Evolutionary conservation across 2,329 filamentous ascomycete species (phyloP).

Genomic region (Diaporthe sp.): DNA sequence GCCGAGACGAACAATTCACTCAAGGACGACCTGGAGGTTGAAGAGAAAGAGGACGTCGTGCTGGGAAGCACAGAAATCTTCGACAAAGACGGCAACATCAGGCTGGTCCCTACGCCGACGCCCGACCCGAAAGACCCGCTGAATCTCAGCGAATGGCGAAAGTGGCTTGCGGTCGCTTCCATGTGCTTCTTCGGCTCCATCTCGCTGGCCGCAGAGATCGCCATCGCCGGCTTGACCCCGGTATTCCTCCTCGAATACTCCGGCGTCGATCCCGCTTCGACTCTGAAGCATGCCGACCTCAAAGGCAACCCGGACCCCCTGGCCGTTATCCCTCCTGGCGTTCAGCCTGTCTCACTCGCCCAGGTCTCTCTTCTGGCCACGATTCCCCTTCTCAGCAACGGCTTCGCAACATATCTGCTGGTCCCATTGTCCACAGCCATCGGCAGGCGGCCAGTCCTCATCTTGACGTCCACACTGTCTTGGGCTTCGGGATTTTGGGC

Average conservation of each 20-base stretch:
- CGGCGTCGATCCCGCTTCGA: constrained; percentile 21
- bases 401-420: constrained; percentile 52
- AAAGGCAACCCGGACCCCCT: constrained; percentile 41
- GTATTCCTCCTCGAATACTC: constrained; percentile 33
- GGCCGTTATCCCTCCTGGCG: constrained; percentile 48
- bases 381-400: constrained; percentile 53
- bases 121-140: constrained; percentile 30
- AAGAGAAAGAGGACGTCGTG: constrained; percentile 6
- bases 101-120: constrained; percentile 41
- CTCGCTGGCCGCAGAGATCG: constrained; percentile 32
- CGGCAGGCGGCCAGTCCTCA: constrained; percentile 53
- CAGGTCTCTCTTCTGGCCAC: constrained; percentile 51
- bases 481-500: constrained; percentile 55
- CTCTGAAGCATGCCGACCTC: constrained; percentile 29
- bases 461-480: constrained; percentile 50
- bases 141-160: constrained; percentile 22
- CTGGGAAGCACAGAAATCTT: constrained; percentile 43
- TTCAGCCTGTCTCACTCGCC: constrained; percentile 47
- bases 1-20: constrained; percentile 18
- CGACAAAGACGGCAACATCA: constrained; percentile 43
- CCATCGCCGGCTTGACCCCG: constrained; percentile 28
- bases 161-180: constrained; percentile 24
- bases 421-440: constrained; percentile 54
- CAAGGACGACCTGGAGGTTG: constrained; percentile 1
- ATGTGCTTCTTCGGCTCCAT: constrained; percentile 33